phyloP scores from a whole-genome alignment of 2,329 filamentous ascomycete genomes.

The Phoma sp. region DNA sequence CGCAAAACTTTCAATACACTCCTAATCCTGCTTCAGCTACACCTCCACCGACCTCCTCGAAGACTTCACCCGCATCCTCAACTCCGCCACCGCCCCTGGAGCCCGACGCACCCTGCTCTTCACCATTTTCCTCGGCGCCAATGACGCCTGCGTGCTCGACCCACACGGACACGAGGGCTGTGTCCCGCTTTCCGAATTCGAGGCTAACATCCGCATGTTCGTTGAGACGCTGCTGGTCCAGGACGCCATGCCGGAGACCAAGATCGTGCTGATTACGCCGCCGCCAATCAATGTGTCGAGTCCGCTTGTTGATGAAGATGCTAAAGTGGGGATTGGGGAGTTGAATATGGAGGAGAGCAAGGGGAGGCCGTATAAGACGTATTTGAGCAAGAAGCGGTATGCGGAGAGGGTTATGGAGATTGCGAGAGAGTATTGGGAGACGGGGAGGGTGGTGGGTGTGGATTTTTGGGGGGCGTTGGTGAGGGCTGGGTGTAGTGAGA shows the following conservation, averaged over 20 bases:
- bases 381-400: slow-evolving; percentile 48
- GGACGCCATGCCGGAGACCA: slow-evolving; percentile 38
- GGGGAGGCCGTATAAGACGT: slow-evolving; percentile 39
- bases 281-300: slow-evolving; percentile 44
- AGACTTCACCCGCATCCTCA: slow-evolving; percentile 35
- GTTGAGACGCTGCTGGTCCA: slow-evolving; percentile 43
- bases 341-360: slow-evolving; percentile 18
- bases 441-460: slow-evolving; percentile 41
- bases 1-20: too few relatives aligned
- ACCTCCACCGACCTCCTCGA: slow-evolving; percentile 32
- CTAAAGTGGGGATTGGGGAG: slow-evolving; percentile 9
- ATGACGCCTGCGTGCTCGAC: slow-evolving; percentile 43
- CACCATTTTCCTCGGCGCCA: slow-evolving; percentile 50
- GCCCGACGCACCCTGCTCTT: slow-evolving; percentile 43
- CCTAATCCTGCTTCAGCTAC: slow-evolving; percentile 22
- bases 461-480: slow-evolving; percentile 45
- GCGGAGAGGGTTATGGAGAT: slow-evolving; percentile 48
- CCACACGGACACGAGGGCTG: slow-evolving; percentile 23
- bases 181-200: slow-evolving; percentile 43
- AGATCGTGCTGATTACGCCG: slow-evolving; percentile 47
- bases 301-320: background rate
- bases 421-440: slow-evolving; percentile 41
- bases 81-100: slow-evolving; percentile 21
- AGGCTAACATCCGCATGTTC: slow-evolving; percentile 45
- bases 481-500: slow-evolving; percentile 29